A percentile compares a stretch with the other conserved stretches of the same genome.
phyloP scores from a whole-genome alignment of 345 rosid genomes.

The Pelargonium nanum region DNA sequence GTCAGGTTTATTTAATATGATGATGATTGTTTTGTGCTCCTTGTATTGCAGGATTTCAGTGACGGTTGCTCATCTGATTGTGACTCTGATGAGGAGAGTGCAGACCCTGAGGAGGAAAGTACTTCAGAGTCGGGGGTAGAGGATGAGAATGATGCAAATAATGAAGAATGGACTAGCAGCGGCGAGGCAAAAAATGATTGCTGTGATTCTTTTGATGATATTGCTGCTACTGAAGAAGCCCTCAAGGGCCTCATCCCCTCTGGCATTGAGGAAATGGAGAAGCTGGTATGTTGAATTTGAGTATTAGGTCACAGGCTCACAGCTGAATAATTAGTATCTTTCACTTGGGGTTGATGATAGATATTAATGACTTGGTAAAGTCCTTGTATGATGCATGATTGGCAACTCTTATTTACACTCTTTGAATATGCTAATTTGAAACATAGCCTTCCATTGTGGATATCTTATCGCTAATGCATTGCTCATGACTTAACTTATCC shows the following conservation, averaged over 20 bases:
- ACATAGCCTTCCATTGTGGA: neutral
- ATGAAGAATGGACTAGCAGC: conserved; percentile 63
- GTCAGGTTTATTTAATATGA: neutral
- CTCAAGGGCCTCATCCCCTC: conserved; percentile 61
- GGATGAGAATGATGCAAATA: conserved; percentile 59
- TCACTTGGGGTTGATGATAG: neutral
- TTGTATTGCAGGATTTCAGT: conserved; percentile 53
- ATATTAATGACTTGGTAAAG: neutral
- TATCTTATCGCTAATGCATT: neutral
- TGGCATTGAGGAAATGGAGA: conserved; percentile 59
- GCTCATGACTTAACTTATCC: neutral
- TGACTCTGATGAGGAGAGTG: conserved; percentile 58
- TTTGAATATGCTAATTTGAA: too few species aligned
- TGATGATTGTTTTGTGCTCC: neutral
- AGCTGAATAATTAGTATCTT: too few species aligned
- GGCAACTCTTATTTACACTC: too few species aligned
- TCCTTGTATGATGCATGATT: neutral
- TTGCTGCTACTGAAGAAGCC: conserved; percentile 70
- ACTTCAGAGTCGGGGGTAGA: conserved; percentile 74
- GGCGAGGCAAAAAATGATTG: conserved; percentile 57
- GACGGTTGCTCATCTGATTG: conserved; percentile 63
- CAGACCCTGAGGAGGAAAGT: conserved; percentile 52
- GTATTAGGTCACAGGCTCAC: neutral
- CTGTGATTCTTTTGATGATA: conserved; percentile 53
- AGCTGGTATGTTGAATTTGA: conserved; percentile 13